Percentiles rank a stretch among this genome's conserved stretches.
phyloP scores from a whole-genome alignment of 2,329 filamentous ascomycete species.

The Trichoderma arundinaceum region DNA sequence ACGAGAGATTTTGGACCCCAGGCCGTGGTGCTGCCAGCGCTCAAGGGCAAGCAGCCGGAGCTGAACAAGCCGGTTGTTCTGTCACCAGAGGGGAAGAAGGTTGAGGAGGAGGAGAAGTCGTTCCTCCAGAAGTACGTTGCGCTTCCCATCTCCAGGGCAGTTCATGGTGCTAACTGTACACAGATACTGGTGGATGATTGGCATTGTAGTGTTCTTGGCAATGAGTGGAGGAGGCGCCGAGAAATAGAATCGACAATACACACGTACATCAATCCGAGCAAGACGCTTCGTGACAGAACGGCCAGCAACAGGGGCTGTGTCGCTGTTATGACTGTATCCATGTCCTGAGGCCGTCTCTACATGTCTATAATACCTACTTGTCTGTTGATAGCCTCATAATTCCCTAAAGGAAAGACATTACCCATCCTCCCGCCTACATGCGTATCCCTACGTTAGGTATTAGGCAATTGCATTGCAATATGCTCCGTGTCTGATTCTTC shows the following conservation, averaged over 20 bases:
- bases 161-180: constrained; percentile 43
- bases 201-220: constrained; percentile 58
- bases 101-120: constrained; percentile 63
- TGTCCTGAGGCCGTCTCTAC: not conserved
- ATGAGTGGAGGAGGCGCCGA: constrained; percentile 56
- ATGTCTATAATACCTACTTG: not conserved
- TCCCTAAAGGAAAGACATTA: not conserved
- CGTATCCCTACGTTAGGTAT: not conserved
- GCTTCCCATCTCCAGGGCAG: not conserved
- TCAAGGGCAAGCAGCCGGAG: constrained; percentile 59
- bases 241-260: constrained; percentile 49
- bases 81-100: constrained; percentile 63
- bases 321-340: too few species aligned
- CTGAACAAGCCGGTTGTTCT: constrained; percentile 69
- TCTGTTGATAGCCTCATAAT: not conserved
- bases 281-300: not conserved
- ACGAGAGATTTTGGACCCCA: constrained; percentile 70
- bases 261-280: not conserved
- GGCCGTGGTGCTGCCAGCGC: constrained; percentile 56
- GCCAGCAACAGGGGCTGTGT: too few species aligned
- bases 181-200: constrained; percentile 72
- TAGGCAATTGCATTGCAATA: not conserved
- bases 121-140: constrained; percentile 69
- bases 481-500: not conserved
- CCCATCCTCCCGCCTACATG: not conserved